These are phyloP conservation scores for Coprinopsis sp. DNA, from an alignment of 768 basidiomycete genomes.

Conservation along the genomic window DNA sequence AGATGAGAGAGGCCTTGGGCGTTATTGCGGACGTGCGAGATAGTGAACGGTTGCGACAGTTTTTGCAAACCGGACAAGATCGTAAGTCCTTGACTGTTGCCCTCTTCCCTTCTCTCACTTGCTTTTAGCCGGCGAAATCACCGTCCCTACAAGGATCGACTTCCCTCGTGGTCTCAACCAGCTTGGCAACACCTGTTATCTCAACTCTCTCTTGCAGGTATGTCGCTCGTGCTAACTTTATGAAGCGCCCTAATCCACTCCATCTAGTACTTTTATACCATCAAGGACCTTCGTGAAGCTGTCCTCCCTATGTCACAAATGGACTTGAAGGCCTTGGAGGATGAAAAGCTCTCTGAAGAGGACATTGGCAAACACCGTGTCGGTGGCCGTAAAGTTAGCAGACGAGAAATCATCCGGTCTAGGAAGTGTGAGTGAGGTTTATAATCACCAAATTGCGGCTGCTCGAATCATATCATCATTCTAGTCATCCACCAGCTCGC, in stretches of 20 bases:
- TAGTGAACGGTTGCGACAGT: constrained; percentile 65
- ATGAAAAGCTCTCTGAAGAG: constrained; percentile 74
- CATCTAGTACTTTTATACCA: constrained; percentile 92
- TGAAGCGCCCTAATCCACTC: constrained; percentile 4
- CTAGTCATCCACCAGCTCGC: constrained; percentile 79
- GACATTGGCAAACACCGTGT: constrained; percentile 82
- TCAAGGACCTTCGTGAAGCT: constrained; percentile 79
- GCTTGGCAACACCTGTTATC: constrained; percentile 83
- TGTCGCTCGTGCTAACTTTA: constrained; percentile 6
- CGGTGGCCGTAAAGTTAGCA: constrained; percentile 78
- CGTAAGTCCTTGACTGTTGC: constrained; percentile 48
- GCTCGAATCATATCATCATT: constrained; percentile 11
- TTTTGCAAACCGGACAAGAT: constrained; percentile 62
- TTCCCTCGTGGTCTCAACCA: constrained; percentile 86
- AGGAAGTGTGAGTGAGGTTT: constrained; percentile 62
- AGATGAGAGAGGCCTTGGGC: constrained; percentile 66
- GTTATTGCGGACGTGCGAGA: constrained; percentile 74
- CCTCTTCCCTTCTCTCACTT: background rate
- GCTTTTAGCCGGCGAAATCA: constrained; percentile 59
- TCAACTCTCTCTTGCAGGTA: constrained; percentile 76
- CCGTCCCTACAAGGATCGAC: constrained; percentile 49
- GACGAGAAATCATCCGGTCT: constrained; percentile 77
- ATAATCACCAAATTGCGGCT: background rate
- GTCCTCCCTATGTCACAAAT: constrained; percentile 56
- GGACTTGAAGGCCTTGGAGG: constrained; percentile 52